Base-by-base conservation (phyloP, 768 basidiomycete genomes). In the Xerocomus potaroensis region DNA sequence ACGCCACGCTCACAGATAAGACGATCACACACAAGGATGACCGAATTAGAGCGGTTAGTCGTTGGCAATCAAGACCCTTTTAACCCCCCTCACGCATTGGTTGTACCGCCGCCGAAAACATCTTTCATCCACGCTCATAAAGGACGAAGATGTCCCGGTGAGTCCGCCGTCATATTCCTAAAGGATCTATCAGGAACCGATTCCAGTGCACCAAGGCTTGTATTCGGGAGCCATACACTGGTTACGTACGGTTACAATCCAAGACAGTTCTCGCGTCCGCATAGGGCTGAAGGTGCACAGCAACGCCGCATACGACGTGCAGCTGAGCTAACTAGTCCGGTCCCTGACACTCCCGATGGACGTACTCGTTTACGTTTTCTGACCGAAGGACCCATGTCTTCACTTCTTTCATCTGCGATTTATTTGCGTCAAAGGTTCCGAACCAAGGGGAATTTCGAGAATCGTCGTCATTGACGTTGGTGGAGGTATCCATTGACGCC, bases 241-340 rank as follows among this genome's bases (percentile, higher is more conserved):
- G 35, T 1, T 77, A 78, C 3, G 54, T 77, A 1, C 79, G 77
- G 78, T 41, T 47, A 0, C 70, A 1, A 74, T 77, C 18, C 69
- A 77, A 21, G 76, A 75, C 47, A 65, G 83, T 2, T 68, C 83
- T 5, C 73, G 0, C 80, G 81, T 52, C 81, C 81, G 1, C 83
- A 83, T 45, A 79, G 78, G 0, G 83, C 80, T 81, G 80, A 76
- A 47, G 75, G 77, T 1, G 56, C 56, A 0, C 81, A 84, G 53
- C 82, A 82, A 43, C 61, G 61, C 22, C 63, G 70, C 48, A 76
- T 82, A 66, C 72, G 80, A 1, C 57, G 59, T 29, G 81, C 80
- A 2, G 74, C 78, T 1, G 66, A 77, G 4, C 49, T 51, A 6
- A 80, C 79, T 1, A 76, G 76, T 1, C 67, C 83, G 5, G 64